Base-by-base conservation (phyloP, 345 rosid species). In the Hibiscus syriacus region DNA sequence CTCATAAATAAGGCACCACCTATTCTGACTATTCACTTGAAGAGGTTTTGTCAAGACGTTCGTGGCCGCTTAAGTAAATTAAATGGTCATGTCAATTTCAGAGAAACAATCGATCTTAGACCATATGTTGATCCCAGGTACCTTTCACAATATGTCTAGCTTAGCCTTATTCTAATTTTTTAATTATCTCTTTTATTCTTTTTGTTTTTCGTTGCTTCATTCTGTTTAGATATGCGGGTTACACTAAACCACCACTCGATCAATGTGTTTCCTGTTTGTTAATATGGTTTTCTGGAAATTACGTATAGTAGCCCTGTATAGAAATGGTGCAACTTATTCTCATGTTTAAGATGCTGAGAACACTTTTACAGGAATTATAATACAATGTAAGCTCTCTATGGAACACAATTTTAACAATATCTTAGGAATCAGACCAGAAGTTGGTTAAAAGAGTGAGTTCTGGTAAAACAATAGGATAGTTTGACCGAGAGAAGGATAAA, bases 31-130 rank as follows among this genome's bases (percentile, higher is more conserved):
- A 77, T 95, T 73, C 99, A 95, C 83, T 79, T 95, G 70, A 95
- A 95, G 67, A 85, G 99, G 78, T 95, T 95, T 76, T 84, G 86
- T 82, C 99, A 95, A 80, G 99, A 92, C 76, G 76, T 80, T 52
- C 98, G 94, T 38, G 99, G 99, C 73, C 90, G 96, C 62, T 75
- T 90, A 71, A 90, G 84, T 82, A 95, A 95, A 85, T 80, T 95
- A 80, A 90, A 81, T 30, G 99, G 99, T 34, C 96, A 86, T 79
- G 92, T 95, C 70, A 78, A 76, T 74, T 95, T 95, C 70, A 59
- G 83, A 74, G 98, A 90, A 61, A 34, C 55, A 30, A 75, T 95
- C 17, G 89, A 95, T 82, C 87, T 95, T 62, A 73, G 79, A 68
- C 92, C 90, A 7, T 95, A 80, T 58, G 76, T 90, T 90, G 90